phyloP scores from a whole-genome alignment of 129 eudicot species.

The Erigeron canadensis region DNA sequence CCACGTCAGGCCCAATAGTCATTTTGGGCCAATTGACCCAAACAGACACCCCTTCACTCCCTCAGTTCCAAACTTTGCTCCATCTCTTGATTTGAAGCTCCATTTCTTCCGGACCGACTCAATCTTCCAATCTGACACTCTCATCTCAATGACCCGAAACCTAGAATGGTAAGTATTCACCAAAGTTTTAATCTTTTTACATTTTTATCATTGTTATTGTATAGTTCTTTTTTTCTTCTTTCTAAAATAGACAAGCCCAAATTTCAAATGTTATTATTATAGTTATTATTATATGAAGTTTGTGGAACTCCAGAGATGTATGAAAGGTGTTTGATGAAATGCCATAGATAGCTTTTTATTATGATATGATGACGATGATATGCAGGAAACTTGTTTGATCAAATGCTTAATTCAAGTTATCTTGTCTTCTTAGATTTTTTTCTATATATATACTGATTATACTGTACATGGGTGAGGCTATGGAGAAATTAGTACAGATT shows the following conservation, averaged over 20 bases:
- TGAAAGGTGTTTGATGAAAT: constrained; percentile 12
- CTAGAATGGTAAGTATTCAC: constrained; percentile 4
- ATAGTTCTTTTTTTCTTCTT: neutral
- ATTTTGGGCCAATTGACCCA: too few species aligned
- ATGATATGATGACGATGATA: neutral
- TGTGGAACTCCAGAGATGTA: neutral
- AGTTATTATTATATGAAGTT: neutral
- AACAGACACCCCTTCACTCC: too few species aligned
- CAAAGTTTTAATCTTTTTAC: neutral
- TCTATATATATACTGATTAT: neutral
- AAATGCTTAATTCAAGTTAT: neutral
- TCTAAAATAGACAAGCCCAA: neutral
- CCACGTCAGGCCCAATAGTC: too few species aligned
- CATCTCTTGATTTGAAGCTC: neutral
- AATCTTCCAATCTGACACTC: neutral
- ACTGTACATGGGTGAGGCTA: neutral
- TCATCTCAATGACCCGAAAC: neutral
- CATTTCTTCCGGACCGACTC: neutral
- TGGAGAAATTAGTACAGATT: too few species aligned
- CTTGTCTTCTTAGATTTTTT: neutral
- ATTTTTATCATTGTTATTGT: neutral
- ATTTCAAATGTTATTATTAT: too few species aligned
- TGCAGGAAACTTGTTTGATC: neutral
- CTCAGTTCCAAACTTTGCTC: neutral
- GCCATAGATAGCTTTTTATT: neutral